These are phyloP conservation scores for Pseudozyma sp. DNA, from an alignment of 1,284 basidiomycete genomes.

Conservation along the genomic window DNA sequence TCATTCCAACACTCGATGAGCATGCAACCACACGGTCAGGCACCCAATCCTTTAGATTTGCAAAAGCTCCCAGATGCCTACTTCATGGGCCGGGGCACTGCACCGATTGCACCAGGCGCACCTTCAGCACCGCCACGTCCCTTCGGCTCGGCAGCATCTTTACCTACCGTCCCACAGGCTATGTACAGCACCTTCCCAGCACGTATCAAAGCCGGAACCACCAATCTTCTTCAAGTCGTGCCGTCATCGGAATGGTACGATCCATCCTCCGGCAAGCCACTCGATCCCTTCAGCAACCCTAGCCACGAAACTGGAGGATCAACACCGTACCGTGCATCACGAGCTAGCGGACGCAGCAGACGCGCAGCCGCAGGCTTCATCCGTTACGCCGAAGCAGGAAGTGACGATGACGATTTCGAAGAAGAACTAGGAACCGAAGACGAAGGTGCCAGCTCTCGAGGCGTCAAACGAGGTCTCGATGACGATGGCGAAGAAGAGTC, in stretches of 20 bases:
- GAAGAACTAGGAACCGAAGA: constrained; percentile 47
- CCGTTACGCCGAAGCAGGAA: constrained; percentile 57
- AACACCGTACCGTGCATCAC: constrained; percentile 31
- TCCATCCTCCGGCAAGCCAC: constrained; percentile 27
- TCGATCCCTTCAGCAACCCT: constrained; percentile 35
- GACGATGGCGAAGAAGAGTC: constrained; percentile 51
- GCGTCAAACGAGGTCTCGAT: constrained; percentile 44
- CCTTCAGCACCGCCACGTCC: constrained; percentile 31
- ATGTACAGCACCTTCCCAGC: constrained; percentile 86
- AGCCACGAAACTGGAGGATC: constrained; percentile 20
- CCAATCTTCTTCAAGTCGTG: constrained; percentile 91
- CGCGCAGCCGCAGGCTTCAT: constrained; percentile 44
- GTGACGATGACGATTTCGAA: constrained; percentile 59
- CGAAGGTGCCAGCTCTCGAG: constrained; percentile 32
- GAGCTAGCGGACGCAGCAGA: constrained; percentile 31
- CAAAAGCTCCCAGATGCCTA: constrained; percentile 22
- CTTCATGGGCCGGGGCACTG: constrained; percentile 29
- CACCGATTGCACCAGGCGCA: constrained; percentile 35
- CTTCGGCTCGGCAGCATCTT: constrained; percentile 31
- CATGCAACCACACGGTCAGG: constrained; percentile 14
- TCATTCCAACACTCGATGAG: constrained; percentile 3
- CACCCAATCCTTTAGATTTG: constrained; percentile 17
- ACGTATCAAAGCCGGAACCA: constrained; percentile 89
- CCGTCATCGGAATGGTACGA: constrained; percentile 53
- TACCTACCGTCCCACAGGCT: constrained; percentile 74